Evolutionary conservation across 495 filamentous ascomycete genomes (phyloP), one percentile per base, ranked within the genome.

Genomic region (Aspergillus heteromorphus): DNA sequence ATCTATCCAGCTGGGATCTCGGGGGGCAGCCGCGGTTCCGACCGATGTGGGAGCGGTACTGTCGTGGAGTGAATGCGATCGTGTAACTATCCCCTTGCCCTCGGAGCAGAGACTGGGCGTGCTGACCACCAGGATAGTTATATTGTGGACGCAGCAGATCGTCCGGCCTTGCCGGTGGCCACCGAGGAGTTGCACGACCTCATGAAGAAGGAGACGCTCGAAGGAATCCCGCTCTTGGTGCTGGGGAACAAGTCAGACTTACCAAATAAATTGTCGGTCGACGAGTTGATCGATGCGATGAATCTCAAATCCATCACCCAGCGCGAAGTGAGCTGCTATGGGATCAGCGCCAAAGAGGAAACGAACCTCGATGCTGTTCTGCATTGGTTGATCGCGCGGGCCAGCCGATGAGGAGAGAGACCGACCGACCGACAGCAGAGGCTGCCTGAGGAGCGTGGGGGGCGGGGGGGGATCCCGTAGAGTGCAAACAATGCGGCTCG

Each of bases 1-100:
- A 34, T 31, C 27, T 31, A 49, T 48, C 31, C 56, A 88, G 87
- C 68, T 98, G 93, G 93, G 93, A 98, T 77, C 79, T 98, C 59
- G 93, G 93, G 55, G 93, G 93, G 21, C 93, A 98, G 77, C 92
- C 92, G 64, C 84, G 93, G 58, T 98, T 97, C 74, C 88, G 93
- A 59, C 87, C 90, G 55, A 98, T 98, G 93, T 98, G 93, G 93
- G 93, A 97, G 78, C 80, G 93, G 62, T 98, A 98, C 72, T 98
- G 93, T 75, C 87, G 91, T 43, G 92, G 91, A 38, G 93, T 97
- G 58, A 96, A 96, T 72, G 93, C 93, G 57, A 97, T 98, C 61
- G 92, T 98, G 86, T 89, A 81, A 73, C 78, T 27, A 40, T 7
- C 36, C 27, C 20, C 20, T 47, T n/a, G 10, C 11, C 38, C 31